Percentiles rank a stretch among this genome's conserved stretches.
Evolutionary conservation across 352 stramenopile genomes (phyloP).

Genomic region (Pythium phragmitis): DNA sequence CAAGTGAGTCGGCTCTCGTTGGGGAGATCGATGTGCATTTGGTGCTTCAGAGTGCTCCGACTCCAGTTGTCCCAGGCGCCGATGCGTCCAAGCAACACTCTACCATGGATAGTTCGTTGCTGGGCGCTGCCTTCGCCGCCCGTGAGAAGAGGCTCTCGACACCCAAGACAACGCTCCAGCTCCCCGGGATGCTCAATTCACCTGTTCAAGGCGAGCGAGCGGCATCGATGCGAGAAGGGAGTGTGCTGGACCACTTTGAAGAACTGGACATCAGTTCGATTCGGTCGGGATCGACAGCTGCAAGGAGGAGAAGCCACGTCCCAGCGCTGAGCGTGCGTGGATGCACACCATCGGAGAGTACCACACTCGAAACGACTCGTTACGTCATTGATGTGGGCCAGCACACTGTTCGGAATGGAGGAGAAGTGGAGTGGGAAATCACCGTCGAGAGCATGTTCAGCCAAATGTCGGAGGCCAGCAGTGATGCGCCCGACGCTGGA

Average conservation of each 20-base stretch:
- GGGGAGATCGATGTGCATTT: conserved; percentile 72
- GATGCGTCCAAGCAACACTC: conserved; percentile 7
- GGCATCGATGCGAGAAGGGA: conserved; percentile 38
- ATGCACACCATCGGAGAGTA: conserved; percentile 83
- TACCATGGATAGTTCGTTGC: conserved; percentile 32
- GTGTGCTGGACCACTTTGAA: conserved; percentile 70
- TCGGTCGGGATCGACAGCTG: conserved; percentile 34
- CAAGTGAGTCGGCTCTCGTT: conserved; percentile 41
- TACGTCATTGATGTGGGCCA: conserved; percentile 88
- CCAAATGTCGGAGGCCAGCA: conserved; percentile 21
- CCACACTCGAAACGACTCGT: conserved; percentile 72
- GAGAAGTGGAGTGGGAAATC: conserved; percentile 89
- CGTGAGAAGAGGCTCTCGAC: conserved; percentile 57
- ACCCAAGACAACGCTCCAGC: conserved; percentile 42
- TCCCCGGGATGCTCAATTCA: conserved; percentile 25
- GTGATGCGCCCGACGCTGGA: conserved; percentile 39
- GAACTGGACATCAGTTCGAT: conserved; percentile 76
- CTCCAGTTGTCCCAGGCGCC: conserved; percentile 1
- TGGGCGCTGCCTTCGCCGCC: conserved; percentile 62
- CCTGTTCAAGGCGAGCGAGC: conserved; percentile 4
- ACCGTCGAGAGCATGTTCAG: conserved; percentile 81
- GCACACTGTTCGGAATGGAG: conserved; percentile 83
- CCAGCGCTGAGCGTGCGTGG: conserved; percentile 69
- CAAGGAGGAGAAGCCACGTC: conserved; percentile 45
- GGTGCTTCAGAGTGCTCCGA: conserved; percentile 41